Evolutionary conservation across 2,329 filamentous ascomycete species (phyloP).

Genomic region (Ploettnerulaceae sp.): DNA sequence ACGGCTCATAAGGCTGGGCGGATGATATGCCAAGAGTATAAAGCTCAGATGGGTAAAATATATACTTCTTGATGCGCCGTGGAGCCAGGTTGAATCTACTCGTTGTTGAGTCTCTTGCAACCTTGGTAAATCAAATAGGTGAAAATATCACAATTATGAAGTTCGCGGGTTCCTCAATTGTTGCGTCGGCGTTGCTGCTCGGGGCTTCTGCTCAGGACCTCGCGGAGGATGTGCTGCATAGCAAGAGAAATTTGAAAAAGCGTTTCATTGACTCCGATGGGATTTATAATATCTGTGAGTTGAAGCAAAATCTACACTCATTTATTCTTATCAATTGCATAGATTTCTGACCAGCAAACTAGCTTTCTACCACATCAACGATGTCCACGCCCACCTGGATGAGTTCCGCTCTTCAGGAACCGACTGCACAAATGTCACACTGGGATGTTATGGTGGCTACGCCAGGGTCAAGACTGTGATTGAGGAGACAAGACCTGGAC

Average conservation of each 20-base stretch:
- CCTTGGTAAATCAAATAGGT: no score
- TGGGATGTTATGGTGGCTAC: constrained; percentile 61
- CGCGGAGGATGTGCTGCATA: constrained; percentile 46
- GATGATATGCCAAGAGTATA: no score
- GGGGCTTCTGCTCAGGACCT: neutral
- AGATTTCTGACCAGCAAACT: no score
- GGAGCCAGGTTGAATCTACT: no score
- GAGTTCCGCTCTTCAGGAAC: constrained; percentile 56
- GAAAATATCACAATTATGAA: constrained; percentile 5
- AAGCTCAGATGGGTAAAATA: no score
- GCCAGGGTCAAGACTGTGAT: constrained; percentile 58
- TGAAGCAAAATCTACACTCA: neutral
- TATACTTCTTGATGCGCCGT: no score
- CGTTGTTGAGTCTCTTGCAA: neutral
- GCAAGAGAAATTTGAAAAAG: constrained; percentile 42
- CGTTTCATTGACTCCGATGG: constrained; percentile 45
- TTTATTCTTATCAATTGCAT: neutral
- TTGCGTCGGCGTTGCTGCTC: constrained; percentile 1
- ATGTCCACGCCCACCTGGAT: constrained; percentile 63
- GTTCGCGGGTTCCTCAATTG: neutral
- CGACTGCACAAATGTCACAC: constrained; percentile 51
- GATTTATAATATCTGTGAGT: constrained; percentile 47
- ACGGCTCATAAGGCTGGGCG: no score
- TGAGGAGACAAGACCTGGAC: constrained; percentile 49
- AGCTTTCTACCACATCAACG: constrained; percentile 66